Evolutionary conservation across 495 filamentous ascomycete genomes (phyloP), one percentile per base, ranked within the genome.

Genomic region (Aspergillus taichungensis): DNA sequence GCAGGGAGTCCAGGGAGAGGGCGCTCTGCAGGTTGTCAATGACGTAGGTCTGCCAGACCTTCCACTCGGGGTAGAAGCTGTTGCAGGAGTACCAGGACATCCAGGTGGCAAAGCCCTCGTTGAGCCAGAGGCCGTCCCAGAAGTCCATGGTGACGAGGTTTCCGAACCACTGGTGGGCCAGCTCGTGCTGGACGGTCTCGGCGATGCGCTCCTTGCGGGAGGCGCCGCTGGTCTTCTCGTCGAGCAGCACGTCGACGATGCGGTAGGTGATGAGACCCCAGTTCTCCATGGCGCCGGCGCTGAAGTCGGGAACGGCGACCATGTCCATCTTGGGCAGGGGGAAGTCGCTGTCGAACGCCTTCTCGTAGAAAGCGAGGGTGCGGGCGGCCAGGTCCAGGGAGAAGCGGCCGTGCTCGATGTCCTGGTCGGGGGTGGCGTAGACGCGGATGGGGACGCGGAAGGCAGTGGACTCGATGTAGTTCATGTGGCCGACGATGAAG

Each of bases 81-180:
- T 77, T 75, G 62, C 72, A 75, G 10, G 73, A 75, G 51, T 76
- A 76, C 74, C 74, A 77, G 8, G 72, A 75, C 72, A 76, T 75
- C 94, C 92, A 98, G 18, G 92, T 96, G 29, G 92, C 92, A 61
- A 97, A 97, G 18, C 91, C 91, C 66, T 98, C 92, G 62, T 97
- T 97, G 47, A 98, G 81, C 92, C 92, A 98, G 28, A 98, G 71
- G 29, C 88, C 91, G 66, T 96, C 90, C 92, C 92, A 98, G 78
- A 92, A 98, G 64, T 96, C 91, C 92, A 98, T 98, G 34, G 92
- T 98, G 36, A 98, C 92, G 46, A 98, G 72, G 66, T 98, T 97
- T 48, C 92, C 92, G 55, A 98, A 97, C 92, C 92, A 98, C 66
- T 98, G 92, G 69, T 98, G 92, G 35, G 92, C 92, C 57, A 98